Evolutionary conservation across 2,329 filamentous ascomycete species (phyloP).

Genomic region (Clarireedia monteithiana): DNA sequence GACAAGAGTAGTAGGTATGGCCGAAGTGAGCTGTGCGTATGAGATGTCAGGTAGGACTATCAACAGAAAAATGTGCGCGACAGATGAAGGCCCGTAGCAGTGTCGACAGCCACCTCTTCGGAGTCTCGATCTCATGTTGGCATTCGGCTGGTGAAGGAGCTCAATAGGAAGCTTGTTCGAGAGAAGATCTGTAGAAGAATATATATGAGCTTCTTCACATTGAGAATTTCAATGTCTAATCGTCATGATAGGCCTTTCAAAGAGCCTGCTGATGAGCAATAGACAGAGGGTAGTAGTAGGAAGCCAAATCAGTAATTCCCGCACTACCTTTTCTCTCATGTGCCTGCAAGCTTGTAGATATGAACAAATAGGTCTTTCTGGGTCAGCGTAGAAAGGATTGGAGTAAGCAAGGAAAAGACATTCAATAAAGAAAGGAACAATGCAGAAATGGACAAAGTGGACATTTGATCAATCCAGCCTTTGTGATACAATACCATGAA

Average conservation of each 20-base stretch:
- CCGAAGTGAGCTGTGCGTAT: conserved; percentile 17
- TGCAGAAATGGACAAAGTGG: too few species aligned
- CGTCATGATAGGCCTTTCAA: not conserved
- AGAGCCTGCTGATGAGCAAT: not conserved
- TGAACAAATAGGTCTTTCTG: too few species aligned
- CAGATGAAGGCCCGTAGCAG: conserved; percentile 10
- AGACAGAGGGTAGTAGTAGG: not conserved
- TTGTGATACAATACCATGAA: too few species aligned
- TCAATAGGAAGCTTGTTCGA: too few species aligned
- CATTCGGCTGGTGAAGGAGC: not conserved
- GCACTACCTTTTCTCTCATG: not conserved
- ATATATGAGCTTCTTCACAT: not conserved
- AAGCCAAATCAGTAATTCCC: not conserved
- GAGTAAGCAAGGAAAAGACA: too few species aligned
- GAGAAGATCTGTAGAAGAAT: not conserved
- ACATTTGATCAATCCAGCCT: too few species aligned
- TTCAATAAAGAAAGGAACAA: too few species aligned
- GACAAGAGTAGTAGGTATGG: conserved; percentile 7
- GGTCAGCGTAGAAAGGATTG: too few species aligned
- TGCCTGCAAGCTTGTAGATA: not conserved
- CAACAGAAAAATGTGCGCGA: conserved; percentile 20
- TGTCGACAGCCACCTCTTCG: conserved; percentile 14
- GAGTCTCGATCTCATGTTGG: not conserved
- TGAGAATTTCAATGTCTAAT: not conserved
- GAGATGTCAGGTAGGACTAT: conserved; percentile 19